Base-by-base conservation (phyloP, 2,329 filamentous ascomycete genomes). In the Exutisphaerella laricina region DNA sequence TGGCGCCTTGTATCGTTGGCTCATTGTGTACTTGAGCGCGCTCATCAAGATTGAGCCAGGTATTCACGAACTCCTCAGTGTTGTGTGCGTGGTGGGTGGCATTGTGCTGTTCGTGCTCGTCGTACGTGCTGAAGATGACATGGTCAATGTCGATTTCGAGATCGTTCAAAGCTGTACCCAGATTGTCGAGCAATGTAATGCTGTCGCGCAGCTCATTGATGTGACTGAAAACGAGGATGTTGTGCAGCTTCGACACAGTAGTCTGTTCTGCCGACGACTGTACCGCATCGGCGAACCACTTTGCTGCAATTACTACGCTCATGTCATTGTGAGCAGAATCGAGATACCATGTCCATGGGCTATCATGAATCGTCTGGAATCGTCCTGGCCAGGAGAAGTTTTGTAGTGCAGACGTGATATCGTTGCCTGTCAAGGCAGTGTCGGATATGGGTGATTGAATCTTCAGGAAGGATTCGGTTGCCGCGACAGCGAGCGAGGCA, bases 401-500 rank as follows among this genome's bases (percentile, higher is more conserved):
- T 20, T 50, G 25, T 4, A 56, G 22, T 7, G 49, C 53, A 16
- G 28, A 22, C 4, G 20, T n/a, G 9, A 58, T 43, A 31, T 51
- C 54, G n/a, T 46, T 46, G 7, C 2, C n/a, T 22, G 39, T 44
- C 23, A 58, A 23, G 5, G 21, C 5, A 23, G 25, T n/a, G 13
- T 6, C 5, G 3, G 13, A 10, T 25, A 14, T 17, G 5, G 43
- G 18, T 14, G 28, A 33, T 16, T 7, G 34, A 14, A 9, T 17
- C 25, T 31, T 18, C 10, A 58, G 44, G 22, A 50, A 53, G 12
- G 49, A 47, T 20, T 55, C 34, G n/a, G 50, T 48, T 10, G 43
- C 45, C 2, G 74, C 73, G 16, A 78, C 69, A 8, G 78, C 79
- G 17, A 82, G 63, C 6, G 74, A 77, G 16, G 78, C 79, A 55